Base-by-base conservation (phyloP, 139 green algal species). In the Bryopsis sp. region DNA sequence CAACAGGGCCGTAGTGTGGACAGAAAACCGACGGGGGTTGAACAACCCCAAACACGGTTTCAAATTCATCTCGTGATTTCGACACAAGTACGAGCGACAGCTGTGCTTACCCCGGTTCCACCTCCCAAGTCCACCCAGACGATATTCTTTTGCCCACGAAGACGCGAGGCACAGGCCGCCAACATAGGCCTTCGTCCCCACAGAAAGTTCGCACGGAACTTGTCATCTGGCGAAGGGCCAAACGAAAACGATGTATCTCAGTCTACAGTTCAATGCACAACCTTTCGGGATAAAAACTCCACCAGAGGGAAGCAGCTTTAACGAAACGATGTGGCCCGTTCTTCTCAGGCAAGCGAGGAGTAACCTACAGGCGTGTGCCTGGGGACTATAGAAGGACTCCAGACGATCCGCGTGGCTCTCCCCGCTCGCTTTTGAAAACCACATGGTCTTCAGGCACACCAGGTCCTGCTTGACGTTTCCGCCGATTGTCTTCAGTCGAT, bases 91-190 rank as follows among this genome's bases (percentile, higher is more conserved):
- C n/a, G n/a, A n/a, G n/a, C n/a, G n/a, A n/a, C n/a, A 68, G 26
- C 31, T 34, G 29, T 32, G 61, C 81, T 82, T 36, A 88, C 87
- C 74, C 86, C 92, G 15, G 92, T 97, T 36, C 92, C 92, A 35
- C 92, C 92, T 15, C 92, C 92, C 57, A 97, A 73, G 64, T 97
- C 92, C 0, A 96, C 88, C 89, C 93, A 96, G 38, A 98, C 82
- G 68, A 96, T 70, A 74, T 91, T 77, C 0, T 37, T 76, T 57
- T 71, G 63, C 2, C 81, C 74, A 67, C 58, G 61, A 3, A 98
- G 75, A 3, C 90, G 78, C 1, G 92, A 89, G 29, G 93, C 92
- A 59, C 72, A 85, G 1, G 94, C 89, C 11, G 90, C 89, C 7
- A 98, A 86, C 86, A 98, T 89, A 2, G 88, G 87, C 62, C 83